These are phyloP conservation scores for Aciculosporium take DNA, from an alignment of 2,329 filamentous ascomycete genomes.

Conservation along the genomic window DNA sequence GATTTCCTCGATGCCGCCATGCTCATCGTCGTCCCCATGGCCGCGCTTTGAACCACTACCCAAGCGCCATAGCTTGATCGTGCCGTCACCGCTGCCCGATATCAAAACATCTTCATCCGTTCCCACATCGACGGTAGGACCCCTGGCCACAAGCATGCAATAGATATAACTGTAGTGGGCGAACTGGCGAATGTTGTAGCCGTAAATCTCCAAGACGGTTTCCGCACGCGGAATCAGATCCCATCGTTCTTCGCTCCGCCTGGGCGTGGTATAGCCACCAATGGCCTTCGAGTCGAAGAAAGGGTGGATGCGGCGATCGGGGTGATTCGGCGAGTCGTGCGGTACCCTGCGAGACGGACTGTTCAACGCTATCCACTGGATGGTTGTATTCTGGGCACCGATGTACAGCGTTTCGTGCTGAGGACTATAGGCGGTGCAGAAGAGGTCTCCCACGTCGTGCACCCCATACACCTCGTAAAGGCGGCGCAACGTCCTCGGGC, in stretches of 20 bases:
- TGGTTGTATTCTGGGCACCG: conserved; percentile 85
- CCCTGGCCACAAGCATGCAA: conserved; percentile 78
- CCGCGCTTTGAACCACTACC: conserved; percentile 10
- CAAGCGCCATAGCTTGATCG: conserved; percentile 85
- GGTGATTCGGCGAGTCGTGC: conserved; percentile 53
- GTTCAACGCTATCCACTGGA: conserved; percentile 78
- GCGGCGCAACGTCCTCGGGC: conserved; percentile 57
- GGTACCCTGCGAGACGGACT: conserved; percentile 45
- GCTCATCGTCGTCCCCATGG: conserved; percentile 18
- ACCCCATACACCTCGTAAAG: conserved; percentile 85
- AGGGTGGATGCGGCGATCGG: conserved; percentile 62
- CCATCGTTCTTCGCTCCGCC: conserved; percentile 48
- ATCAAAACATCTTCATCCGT: conserved; percentile 69
- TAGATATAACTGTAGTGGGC: conserved; percentile 94
- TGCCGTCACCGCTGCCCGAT: conserved; percentile 84
- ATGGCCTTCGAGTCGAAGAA: conserved; percentile 90
- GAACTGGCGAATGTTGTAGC: conserved; percentile 69
- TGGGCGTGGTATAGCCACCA: conserved; percentile 64
- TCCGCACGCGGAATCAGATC: conserved; percentile 36
- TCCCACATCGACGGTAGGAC: conserved; percentile 50
- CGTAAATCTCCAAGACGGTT: conserved; percentile 63
- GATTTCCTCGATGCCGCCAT: conserved; percentile 52
- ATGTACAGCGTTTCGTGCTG: conserved; percentile 73
- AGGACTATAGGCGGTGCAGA: conserved; percentile 80
- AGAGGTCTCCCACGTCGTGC: conserved; percentile 90